Evolutionary conservation across 2,329 filamentous ascomycete genomes (phyloP).

Genomic region (Immersiporthe knoxdaviesiana): DNA sequence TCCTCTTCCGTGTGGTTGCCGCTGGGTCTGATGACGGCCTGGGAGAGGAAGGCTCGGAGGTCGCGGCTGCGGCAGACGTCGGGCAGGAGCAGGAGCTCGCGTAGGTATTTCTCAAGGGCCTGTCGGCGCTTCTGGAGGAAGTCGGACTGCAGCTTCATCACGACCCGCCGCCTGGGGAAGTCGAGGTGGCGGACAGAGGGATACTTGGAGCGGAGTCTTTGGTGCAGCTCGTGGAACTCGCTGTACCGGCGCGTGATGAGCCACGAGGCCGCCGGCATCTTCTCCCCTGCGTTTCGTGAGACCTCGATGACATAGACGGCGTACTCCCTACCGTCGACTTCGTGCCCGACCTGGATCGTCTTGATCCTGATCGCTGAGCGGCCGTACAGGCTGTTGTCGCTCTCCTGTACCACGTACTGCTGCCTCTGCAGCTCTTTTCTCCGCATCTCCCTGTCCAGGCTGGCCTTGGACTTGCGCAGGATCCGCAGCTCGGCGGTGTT

Average conservation of each 20-base stretch:
- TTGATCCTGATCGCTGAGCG: conserved; percentile 89
- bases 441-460: conserved; percentile 87
- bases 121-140: conserved; percentile 87
- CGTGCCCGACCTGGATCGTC: conserved; percentile 87
- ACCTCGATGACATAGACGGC: conserved; percentile 94
- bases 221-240: conserved; percentile 95
- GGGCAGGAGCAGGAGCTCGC: conserved; percentile 79
- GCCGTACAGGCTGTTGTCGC: conserved; percentile 94
- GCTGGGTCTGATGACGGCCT: conserved; percentile 73
- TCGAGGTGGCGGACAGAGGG: conserved; percentile 87
- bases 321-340: conserved; percentile 91
- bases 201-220: conserved; percentile 81
- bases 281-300: conserved; percentile 84
- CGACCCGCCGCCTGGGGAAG: conserved; percentile 87
- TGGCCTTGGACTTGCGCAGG: conserved; percentile 89
- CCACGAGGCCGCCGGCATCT: conserved; percentile 97
- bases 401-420: conserved; percentile 97
- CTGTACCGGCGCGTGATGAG: conserved; percentile 90
- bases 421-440: conserved; percentile 94
- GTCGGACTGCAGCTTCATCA: conserved; percentile 96
- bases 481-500: conserved; percentile 94
- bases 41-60: conserved; percentile 87
- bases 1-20: conserved; percentile 54
- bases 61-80: conserved; percentile 95
- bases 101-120: conserved; percentile 83